phyloP scores from a whole-genome alignment of 176 grass and related monocot species.

The Eleusine coracana region DNA sequence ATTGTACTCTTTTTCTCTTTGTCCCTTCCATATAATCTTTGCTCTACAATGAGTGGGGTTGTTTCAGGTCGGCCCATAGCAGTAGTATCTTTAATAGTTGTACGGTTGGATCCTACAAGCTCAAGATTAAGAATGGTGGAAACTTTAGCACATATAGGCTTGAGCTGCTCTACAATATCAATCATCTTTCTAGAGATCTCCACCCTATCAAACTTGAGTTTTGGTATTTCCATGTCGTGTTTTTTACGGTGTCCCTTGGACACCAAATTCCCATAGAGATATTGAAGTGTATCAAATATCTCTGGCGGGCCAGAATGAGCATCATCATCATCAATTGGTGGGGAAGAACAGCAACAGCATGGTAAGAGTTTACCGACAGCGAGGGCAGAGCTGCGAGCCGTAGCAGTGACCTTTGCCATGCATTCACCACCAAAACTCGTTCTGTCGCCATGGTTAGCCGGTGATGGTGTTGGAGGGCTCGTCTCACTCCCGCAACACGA shows the following conservation, averaged over 20 bases:
- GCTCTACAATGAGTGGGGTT: background rate
- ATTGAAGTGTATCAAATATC: no score
- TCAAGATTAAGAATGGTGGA: conserved; percentile 11
- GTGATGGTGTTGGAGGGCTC: background rate
- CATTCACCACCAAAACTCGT: no score
- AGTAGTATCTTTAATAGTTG: background rate
- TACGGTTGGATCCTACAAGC: background rate
- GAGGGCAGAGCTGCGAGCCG: background rate
- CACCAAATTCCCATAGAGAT: background rate
- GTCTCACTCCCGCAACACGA: no score
- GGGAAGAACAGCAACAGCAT: no score
- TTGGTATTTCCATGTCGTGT: background rate
- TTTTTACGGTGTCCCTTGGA: background rate
- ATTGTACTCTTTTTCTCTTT: background rate
- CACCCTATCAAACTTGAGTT: conserved; percentile 10
- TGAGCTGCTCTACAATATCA: background rate
- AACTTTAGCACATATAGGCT: background rate
- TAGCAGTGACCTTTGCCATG: background rate
- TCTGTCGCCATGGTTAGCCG: background rate
- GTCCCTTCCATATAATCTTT: conserved; percentile 33
- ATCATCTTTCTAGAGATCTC: background rate
- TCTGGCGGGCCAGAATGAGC: no score
- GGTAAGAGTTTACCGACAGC: background rate
- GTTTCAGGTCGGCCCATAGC: background rate
- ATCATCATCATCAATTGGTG: no score